phyloP scores from a whole-genome alignment of 768 basidiomycete species.

The Phylloporus arenicola region DNA sequence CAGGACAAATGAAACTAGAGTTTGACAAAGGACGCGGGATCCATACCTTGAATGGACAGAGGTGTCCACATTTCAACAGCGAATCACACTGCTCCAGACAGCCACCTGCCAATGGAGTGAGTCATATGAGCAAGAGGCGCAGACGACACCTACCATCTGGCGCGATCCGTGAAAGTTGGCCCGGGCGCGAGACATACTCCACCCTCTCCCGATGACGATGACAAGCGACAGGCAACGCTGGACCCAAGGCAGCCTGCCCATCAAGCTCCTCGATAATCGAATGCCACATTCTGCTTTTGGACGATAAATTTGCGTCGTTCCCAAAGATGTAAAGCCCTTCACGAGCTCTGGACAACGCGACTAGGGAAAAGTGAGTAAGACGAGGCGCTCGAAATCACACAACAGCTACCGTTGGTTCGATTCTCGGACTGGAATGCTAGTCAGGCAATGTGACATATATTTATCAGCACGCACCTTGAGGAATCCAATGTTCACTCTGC shows the following conservation, averaged over 20 bases:
- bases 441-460: neutral
- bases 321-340: constrained; percentile 73
- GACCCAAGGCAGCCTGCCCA: constrained; percentile 40
- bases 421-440: constrained; percentile 43
- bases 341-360: constrained; percentile 68
- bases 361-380: constrained; percentile 25
- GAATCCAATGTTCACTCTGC: constrained; percentile 56
- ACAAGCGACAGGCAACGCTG: constrained; percentile 53
- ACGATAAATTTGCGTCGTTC: constrained; percentile 51
- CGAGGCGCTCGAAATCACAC: neutral
- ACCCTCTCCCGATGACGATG: constrained; percentile 45
- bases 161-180: constrained; percentile 43
- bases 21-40: neutral
- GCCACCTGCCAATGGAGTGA: constrained; percentile 39
- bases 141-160: constrained; percentile 45
- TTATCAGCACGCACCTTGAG: constrained; percentile 46
- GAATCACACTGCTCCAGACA: constrained; percentile 54
- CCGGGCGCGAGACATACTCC: constrained; percentile 44
- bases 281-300: constrained; percentile 53
- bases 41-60: constrained; percentile 55
- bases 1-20: neutral
- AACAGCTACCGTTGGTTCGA: constrained; percentile 45
- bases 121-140: too few species aligned
- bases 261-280: constrained; percentile 55
- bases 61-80: constrained; percentile 55